A percentile compares a stretch with the other conserved stretches of the same genome.
Conservation (phyloP, 768 basidiomycete genomes). For the Mycena vitilis region DNA sequence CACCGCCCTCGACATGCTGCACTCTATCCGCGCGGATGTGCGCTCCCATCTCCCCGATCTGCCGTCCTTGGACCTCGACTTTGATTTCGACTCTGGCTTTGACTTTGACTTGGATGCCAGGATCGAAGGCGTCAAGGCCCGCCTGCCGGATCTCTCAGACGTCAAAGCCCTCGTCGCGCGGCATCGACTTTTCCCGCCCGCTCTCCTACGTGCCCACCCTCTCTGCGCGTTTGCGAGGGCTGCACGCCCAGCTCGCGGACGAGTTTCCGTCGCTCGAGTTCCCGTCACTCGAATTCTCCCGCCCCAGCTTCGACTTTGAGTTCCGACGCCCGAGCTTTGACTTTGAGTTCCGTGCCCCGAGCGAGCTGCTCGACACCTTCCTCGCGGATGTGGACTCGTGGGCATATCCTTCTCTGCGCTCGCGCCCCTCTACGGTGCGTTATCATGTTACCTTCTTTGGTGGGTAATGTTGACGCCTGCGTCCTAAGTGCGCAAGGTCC, state of each 20-base stretch:
- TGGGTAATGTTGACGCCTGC: no score
- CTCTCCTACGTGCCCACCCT: constrained; percentile 72
- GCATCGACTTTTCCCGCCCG: constrained; percentile 65
- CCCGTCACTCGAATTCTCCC: constrained; percentile 48
- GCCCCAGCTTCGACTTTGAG: constrained; percentile 46
- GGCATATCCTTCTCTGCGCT: no score
- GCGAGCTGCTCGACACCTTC: no score
- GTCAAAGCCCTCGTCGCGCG: constrained; percentile 64
- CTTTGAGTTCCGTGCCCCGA: no score
- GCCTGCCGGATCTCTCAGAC: no score
- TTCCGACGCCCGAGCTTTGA: constrained; percentile 13
- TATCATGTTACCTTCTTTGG: no score
- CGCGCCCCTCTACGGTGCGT: no score
- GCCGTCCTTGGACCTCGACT: constrained; percentile 34
- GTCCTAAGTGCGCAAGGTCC: constrained; percentile 3
- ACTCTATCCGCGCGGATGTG: constrained; percentile 74
- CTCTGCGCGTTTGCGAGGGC: constrained; percentile 68
- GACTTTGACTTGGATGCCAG: constrained; percentile 58
- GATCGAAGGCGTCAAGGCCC: no score
- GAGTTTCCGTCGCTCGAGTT: constrained; percentile 49
- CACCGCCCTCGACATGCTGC: constrained; percentile 77
- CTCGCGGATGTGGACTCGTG: no score
- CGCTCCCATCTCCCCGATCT: constrained; percentile 69
- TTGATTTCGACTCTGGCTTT: constrained; percentile 42
- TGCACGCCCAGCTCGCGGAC: constrained; percentile 76